phyloP scores from a whole-genome alignment of 768 basidiomycete genomes.

The Amanita polypyramis region DNA sequence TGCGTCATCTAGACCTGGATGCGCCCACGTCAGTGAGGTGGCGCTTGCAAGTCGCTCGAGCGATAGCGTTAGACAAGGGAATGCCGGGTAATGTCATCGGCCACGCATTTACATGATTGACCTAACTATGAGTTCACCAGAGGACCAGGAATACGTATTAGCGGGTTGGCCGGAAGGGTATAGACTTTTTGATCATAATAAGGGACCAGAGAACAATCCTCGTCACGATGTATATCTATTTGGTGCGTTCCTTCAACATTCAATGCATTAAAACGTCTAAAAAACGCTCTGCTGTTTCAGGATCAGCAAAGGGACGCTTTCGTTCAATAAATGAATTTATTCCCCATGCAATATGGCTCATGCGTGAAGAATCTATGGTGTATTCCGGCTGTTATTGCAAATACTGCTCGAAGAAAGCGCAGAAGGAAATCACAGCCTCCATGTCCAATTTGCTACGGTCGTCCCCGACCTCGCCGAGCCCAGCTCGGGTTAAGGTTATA shows the following conservation, averaged over 20 bases:
- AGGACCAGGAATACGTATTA: constrained; percentile 44
- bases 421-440: constrained; percentile 56
- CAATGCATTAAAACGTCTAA: not conserved
- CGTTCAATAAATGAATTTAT: constrained; percentile 81
- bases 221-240: constrained; percentile 73
- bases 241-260: constrained; percentile 31
- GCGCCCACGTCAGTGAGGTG: constrained; percentile 47
- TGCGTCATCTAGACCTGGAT: constrained; percentile 42
- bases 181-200: constrained; percentile 64
- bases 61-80: constrained; percentile 30
- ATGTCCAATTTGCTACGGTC: constrained; percentile 16
- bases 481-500: not conserved
- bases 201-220: constrained; percentile 41
- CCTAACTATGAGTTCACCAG: not conserved
- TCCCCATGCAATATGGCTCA: constrained; percentile 76
- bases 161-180: constrained; percentile 59
- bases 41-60: constrained; percentile 34
- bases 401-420: constrained; percentile 62
- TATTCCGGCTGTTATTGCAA: constrained; percentile 58
- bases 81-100: constrained; percentile 37
- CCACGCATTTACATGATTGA: not conserved
- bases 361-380: constrained; percentile 38
- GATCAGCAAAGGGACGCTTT: constrained; percentile 41
- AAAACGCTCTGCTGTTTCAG: constrained; percentile 20
- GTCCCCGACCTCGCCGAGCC: constrained; percentile 9